A percentile compares a stretch with the other conserved stretches of the same genome.
Evolutionary conservation across 148 eudicot species (phyloP).

Genomic region (Dysphania ambrosioides): DNA sequence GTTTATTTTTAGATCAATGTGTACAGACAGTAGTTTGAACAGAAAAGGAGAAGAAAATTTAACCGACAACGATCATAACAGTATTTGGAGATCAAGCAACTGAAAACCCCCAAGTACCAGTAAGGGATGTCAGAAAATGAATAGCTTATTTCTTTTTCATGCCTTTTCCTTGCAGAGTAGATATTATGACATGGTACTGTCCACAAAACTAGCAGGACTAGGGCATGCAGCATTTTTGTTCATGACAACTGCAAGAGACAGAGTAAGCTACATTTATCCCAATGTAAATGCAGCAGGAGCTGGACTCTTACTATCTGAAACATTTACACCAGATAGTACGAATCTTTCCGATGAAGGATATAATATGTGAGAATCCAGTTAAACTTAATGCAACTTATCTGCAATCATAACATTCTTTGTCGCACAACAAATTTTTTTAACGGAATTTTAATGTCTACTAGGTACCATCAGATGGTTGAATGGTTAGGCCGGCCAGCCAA

Average conservation of each 20-base stretch:
- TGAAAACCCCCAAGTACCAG: background rate
- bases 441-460: constrained; percentile 6
- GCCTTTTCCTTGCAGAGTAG: constrained; percentile 53
- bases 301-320: constrained; percentile 70
- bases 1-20: too few relatives aligned
- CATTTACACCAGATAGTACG: constrained; percentile 51
- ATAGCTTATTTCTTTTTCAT: background rate
- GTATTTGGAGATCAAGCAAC: background rate
- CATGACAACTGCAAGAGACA: constrained; percentile 78
- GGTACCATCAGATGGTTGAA: constrained; percentile 84
- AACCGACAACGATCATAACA: too few relatives aligned
- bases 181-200: constrained; percentile 84
- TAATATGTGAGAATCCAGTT: constrained; percentile 49
- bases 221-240: constrained; percentile 87
- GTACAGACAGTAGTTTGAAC: too few relatives aligned
- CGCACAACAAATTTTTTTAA: too few relatives aligned
- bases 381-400: background rate
- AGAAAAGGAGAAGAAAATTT: too few relatives aligned
- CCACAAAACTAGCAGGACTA: constrained; percentile 90
- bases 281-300: constrained; percentile 91
- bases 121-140: background rate
- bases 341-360: constrained; percentile 87
- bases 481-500: constrained; percentile 76
- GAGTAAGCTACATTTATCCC: constrained; percentile 86
- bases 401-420: background rate